phyloP scores from a whole-genome alignment of 805 yeast species.

The Hanseniaspora pseudoguilliermondii region DNA sequence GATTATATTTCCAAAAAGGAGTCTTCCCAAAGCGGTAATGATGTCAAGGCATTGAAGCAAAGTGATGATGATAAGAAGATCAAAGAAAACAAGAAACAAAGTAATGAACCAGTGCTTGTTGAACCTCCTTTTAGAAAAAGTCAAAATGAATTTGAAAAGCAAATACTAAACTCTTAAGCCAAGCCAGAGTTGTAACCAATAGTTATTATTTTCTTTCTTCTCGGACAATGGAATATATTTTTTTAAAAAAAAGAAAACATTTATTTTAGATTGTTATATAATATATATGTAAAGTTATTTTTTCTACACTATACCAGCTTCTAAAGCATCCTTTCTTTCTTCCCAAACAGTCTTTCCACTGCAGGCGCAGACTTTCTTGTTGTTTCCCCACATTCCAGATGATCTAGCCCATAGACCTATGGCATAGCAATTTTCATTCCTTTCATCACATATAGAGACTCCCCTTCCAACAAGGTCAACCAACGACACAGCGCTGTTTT shows the following conservation, averaged over 20 bases:
- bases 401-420: conserved; percentile 49
- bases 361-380: conserved; percentile 84
- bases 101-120: not conserved
- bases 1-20: not conserved
- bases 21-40: conserved; percentile 2
- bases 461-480: conserved; percentile 58
- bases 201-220: too few species aligned
- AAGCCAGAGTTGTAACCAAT: not conserved
- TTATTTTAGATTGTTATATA: too few species aligned
- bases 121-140: conserved; percentile 10
- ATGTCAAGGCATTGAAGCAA: conserved; percentile 12
- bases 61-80: conserved; percentile 3
- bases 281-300: too few species aligned
- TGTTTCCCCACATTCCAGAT: conserved; percentile 96
- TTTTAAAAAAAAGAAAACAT: too few species aligned
- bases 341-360: conserved; percentile 95
- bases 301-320: conserved; percentile 18
- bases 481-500: conserved; percentile 25
- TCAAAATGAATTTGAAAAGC: conserved; percentile 4
- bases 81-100: not conserved
- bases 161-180: not conserved
- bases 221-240: too few species aligned
- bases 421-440: conserved; percentile 64
- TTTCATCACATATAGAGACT: conserved; percentile 31
- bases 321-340: conserved; percentile 66